Conservation (phyloP, 352 stramenopile genomes). For the Phytophthora syringae region DNA sequence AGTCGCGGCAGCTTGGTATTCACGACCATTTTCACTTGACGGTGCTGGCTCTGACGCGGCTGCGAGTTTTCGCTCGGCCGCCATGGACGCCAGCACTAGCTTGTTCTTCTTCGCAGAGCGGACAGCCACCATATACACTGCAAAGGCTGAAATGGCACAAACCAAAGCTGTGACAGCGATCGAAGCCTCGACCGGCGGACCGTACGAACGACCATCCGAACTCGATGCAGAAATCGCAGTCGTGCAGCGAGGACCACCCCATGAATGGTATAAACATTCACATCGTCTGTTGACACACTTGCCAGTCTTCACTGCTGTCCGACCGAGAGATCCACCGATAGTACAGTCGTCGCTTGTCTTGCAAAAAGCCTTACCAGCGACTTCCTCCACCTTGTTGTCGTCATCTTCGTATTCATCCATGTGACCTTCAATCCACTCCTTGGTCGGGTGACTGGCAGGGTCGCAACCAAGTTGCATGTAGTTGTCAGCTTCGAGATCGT, state of each 20-base stretch:
- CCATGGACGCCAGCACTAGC: slow-evolving; percentile 20
- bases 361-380: slow-evolving; percentile 50
- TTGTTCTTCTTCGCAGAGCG: slow-evolving; percentile 26
- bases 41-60: background rate
- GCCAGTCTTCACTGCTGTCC: slow-evolving; percentile 39
- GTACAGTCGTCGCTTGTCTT: slow-evolving; percentile 52
- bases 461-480: slow-evolving; percentile 43
- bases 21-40: slow-evolving; percentile 12
- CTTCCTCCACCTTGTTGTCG: slow-evolving; percentile 41
- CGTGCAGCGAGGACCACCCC: slow-evolving; percentile 68
- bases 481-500: slow-evolving; percentile 24
- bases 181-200: slow-evolving; percentile 46
- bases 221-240: slow-evolving; percentile 36
- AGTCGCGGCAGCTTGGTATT: background rate
- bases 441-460: slow-evolving; percentile 40
- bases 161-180: slow-evolving; percentile 29
- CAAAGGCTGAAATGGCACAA: slow-evolving; percentile 10
- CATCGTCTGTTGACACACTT: slow-evolving; percentile 57
- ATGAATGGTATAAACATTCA: slow-evolving; percentile 53
- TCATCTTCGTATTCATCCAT: slow-evolving; percentile 45
- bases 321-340: slow-evolving; percentile 25
- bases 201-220: slow-evolving; percentile 37
- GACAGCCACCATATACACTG: slow-evolving; percentile 14
- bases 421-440: slow-evolving; percentile 44
- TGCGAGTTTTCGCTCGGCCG: slow-evolving; percentile 18